phyloP scores from a whole-genome alignment of 2,329 filamentous ascomycete genomes.

The Apiospora koreana region DNA sequence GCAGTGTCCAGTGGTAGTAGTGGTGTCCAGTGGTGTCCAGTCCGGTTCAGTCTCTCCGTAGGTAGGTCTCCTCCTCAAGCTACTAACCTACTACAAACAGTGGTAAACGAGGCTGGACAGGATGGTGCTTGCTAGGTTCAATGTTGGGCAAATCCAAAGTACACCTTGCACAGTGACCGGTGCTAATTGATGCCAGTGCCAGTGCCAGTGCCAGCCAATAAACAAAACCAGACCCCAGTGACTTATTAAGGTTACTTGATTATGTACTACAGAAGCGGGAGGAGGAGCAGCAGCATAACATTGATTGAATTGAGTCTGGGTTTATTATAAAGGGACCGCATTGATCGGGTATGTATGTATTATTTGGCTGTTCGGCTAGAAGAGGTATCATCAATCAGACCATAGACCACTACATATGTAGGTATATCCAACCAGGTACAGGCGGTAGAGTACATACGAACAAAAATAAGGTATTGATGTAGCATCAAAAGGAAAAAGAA shows the following conservation, averaged over 20 bases:
- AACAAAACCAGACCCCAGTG: not conserved
- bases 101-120: slow-evolving; percentile 1
- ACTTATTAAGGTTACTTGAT: slow-evolving; percentile 1
- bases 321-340: not conserved
- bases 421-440: not conserved
- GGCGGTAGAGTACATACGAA: too few relatives aligned
- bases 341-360: not conserved
- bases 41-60: not conserved
- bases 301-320: not conserved
- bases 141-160: not conserved
- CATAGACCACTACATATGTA: not conserved
- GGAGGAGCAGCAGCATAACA: not conserved
- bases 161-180: not conserved
- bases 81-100: not conserved
- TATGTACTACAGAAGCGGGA: not conserved
- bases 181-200: not conserved
- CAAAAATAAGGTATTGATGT: not conserved
- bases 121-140: not conserved
- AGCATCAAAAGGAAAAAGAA: not conserved
- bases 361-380: not conserved
- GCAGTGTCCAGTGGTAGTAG: too few relatives aligned
- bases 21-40: too few relatives aligned
- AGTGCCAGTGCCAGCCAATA: not conserved
- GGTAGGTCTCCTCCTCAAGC: too few relatives aligned
- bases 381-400: not conserved